These are phyloP conservation scores for Phragmites australis DNA, from an alignment of 176 grass and related monocot genomes.

Conservation along the genomic window DNA sequence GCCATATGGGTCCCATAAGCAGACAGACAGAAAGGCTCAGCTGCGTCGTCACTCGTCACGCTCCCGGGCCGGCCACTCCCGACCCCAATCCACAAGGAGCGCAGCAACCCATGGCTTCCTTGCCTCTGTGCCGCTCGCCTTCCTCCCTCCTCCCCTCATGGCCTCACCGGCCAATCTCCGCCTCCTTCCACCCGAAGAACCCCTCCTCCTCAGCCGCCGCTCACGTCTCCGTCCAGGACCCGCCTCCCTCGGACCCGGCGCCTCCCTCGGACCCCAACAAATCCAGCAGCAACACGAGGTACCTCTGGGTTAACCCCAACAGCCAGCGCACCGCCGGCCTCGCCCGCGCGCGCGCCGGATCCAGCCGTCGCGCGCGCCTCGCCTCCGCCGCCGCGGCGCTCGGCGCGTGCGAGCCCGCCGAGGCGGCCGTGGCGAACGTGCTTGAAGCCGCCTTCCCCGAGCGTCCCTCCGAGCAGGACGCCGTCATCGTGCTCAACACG, in stretches of 20 bases:
- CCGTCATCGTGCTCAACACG: slow-evolving; percentile 78
- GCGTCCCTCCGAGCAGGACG: slow-evolving; percentile 65
- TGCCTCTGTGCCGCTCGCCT: slow-evolving; percentile 41
- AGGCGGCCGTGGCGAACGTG: slow-evolving; percentile 43
- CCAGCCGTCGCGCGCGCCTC: slow-evolving; percentile 56
- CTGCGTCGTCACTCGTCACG: slow-evolving; percentile 13
- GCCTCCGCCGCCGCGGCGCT: slow-evolving; percentile 51
- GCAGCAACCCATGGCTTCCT: slow-evolving; percentile 36
- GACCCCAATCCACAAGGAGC: slow-evolving; percentile 40
- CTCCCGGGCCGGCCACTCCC: not conserved
- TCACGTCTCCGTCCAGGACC: slow-evolving; percentile 63
- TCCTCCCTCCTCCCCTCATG: slow-evolving; percentile 46
- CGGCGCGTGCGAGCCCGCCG: slow-evolving; percentile 43
- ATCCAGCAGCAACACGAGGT: slow-evolving; percentile 39
- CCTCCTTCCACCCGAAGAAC: slow-evolving; percentile 40
- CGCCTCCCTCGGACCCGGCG: slow-evolving; percentile 31
- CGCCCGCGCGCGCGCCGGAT: slow-evolving; percentile 33
- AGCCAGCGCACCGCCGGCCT: slow-evolving; percentile 57
- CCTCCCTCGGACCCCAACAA: slow-evolving; percentile 24
- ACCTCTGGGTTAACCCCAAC: slow-evolving; percentile 94
- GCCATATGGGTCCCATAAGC: slow-evolving; percentile 10
- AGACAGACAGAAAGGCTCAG: not conserved
- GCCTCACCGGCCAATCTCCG: slow-evolving; percentile 44
- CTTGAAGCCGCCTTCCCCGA: slow-evolving; percentile 52
- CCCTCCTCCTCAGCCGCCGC: slow-evolving; percentile 13